A percentile compares a stretch with the other conserved stretches of the same genome.
phyloP scores from a whole-genome alignment of 1,284 basidiomycete genomes.

The Jaminaea rosea region DNA sequence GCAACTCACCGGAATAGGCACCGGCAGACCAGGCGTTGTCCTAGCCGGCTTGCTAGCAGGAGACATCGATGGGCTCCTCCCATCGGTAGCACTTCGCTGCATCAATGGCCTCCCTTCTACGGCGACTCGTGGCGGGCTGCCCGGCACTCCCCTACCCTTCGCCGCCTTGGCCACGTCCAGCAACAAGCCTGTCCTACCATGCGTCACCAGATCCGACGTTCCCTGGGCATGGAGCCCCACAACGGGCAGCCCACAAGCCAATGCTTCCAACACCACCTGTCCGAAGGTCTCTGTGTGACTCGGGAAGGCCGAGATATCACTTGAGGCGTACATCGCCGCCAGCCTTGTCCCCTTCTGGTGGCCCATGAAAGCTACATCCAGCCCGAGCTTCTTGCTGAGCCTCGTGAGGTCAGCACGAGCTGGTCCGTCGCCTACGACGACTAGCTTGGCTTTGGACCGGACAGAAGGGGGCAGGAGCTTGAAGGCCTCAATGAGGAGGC shows the following conservation, averaged over 20 bases:
- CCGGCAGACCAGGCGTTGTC: no score
- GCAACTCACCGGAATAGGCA: background rate
- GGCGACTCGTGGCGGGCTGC: constrained; percentile 2
- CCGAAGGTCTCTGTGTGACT: constrained; percentile 55
- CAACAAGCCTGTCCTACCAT: constrained; percentile 51
- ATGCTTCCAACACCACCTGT: constrained; percentile 56
- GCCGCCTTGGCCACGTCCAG: constrained; percentile 26
- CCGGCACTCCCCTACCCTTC: constrained; percentile 9
- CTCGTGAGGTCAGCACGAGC: constrained; percentile 51
- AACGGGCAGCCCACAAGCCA: constrained; percentile 55
- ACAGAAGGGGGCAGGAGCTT: constrained; percentile 37
- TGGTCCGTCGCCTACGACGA: constrained; percentile 56
- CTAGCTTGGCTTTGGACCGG: constrained; percentile 49
- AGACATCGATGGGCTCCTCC: background rate
- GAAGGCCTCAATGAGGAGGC: constrained; percentile 54
- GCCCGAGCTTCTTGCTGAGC: constrained; percentile 49
- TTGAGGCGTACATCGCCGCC: constrained; percentile 51
- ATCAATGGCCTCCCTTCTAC: background rate
- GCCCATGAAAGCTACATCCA: constrained; percentile 54
- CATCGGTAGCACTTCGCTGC: background rate
- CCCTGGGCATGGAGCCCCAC: constrained; percentile 56
- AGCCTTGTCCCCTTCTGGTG: constrained; percentile 48
- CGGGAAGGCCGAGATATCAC: constrained; percentile 55
- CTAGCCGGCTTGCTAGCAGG: background rate
- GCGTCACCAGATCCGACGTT: constrained; percentile 54